A percentile compares a stretch with the other conserved stretches of the same genome.
These are phyloP conservation scores for Vigna hirtella DNA, from an alignment of 306 rosid species.

Conservation along the genomic window DNA sequence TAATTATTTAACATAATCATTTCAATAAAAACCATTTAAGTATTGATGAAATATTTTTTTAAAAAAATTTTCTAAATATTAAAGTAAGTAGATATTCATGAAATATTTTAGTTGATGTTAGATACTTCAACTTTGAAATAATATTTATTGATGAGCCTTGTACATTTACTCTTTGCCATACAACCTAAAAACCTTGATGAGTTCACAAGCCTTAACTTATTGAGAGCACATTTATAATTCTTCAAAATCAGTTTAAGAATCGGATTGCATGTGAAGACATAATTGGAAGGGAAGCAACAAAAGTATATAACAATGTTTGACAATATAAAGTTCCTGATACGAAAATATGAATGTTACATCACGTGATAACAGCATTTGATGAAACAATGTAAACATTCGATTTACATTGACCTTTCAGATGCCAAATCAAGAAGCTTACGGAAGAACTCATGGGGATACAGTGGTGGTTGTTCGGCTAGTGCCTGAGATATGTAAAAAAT, in stretches of 20 bases:
- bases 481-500: slow-evolving; percentile 68
- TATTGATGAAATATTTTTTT: too few species aligned
- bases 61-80: too few species aligned
- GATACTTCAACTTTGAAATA: background rate
- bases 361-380: background rate
- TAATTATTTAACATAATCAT: too few species aligned
- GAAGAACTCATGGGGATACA: slow-evolving; percentile 90
- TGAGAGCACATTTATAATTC: background rate
- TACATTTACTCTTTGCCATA: background rate
- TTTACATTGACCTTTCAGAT: slow-evolving; percentile 61
- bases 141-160: background rate
- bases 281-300: slow-evolving; percentile 5
- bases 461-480: slow-evolving; percentile 78
- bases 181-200: background rate
- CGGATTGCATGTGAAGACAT: slow-evolving; percentile 24
- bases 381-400: slow-evolving; percentile 31
- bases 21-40: too few species aligned
- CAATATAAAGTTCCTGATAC: slow-evolving; percentile 8
- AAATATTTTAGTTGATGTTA: too few species aligned
- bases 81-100: too few species aligned
- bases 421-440: slow-evolving; percentile 84
- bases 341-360: slow-evolving; percentile 17
- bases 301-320: slow-evolving; percentile 12
- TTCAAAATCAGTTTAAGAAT: background rate
- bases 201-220: background rate